Evolutionary conservation across 1,284 basidiomycete species (phyloP), one percentile per base, ranked within the genome.

Genomic region (Quambalaria eucalypti): DNA sequence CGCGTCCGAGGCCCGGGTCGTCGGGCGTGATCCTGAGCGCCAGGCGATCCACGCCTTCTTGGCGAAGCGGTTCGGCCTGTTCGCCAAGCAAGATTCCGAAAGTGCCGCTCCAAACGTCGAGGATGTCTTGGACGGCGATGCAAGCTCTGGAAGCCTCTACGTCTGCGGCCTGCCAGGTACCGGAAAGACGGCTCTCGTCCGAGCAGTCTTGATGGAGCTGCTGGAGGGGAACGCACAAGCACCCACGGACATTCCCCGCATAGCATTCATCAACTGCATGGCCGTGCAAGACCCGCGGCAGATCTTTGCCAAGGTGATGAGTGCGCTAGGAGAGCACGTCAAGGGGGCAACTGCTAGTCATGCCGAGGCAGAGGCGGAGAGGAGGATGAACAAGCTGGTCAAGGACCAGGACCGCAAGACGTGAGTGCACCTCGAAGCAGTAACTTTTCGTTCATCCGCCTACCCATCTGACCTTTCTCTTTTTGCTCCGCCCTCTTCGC

Each of bases 121-220:
- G 28, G 60, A 66, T 14, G 56, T 63, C 54, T 59, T 68, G 26
- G 64, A 68, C 31, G 66, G 66, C 28, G 62, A 65, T 38, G 16
- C 55, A 1, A 57, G 64, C 33, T 64, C 66, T 0, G 60, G 62
- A 3, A 60, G 66, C 51, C 65, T 79, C 19, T 78, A 78, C 64
- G 68, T 78, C 29, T 78, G 77, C 25, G 78, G 78, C 19, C 68
- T 76, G 28, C 77, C 78, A 2, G 78, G 78, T 1, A 78, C 77
- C 3, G 78, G 78, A 47, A 79, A 79, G 63, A 79, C 78, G 9
- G 77, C 76, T 2, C 68, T 79, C 1, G 61, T 79, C 4, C 64
- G 66, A 1, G 64, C 69, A 2, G 66, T 77, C 19, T 53, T 78
- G n/a, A 57, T 59, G 21, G 64, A 69, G 19, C 42, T 38, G 14